phyloP scores from a whole-genome alignment of 176 grass and related monocot species.

The Pontederia crassipes region DNA sequence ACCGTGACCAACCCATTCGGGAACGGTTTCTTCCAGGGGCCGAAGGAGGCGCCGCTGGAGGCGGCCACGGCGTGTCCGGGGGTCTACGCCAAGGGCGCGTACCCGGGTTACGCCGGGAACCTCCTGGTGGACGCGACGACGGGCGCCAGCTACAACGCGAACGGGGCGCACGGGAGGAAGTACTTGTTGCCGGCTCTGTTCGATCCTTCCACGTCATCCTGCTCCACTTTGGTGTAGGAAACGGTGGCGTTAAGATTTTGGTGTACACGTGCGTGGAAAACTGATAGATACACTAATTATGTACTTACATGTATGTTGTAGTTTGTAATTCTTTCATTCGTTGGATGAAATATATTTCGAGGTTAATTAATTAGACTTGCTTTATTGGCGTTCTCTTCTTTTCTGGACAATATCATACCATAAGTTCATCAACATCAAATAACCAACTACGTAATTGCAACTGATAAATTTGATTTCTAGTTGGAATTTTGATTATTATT shows the following conservation, averaged over 20 bases:
- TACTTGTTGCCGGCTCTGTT: constrained; percentile 46
- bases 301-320: neutral
- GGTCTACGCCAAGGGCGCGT: constrained; percentile 53
- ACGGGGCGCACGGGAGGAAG: constrained; percentile 48
- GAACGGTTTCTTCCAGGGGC: constrained; percentile 64
- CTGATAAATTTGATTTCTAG: too few species aligned
- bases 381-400: too few species aligned
- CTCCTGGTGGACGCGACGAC: constrained; percentile 35
- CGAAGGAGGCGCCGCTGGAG: constrained; percentile 47
- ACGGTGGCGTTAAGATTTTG: neutral
- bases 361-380: too few species aligned
- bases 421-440: too few species aligned
- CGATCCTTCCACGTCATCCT: constrained; percentile 40
- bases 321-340: constrained; percentile 16
- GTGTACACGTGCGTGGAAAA: neutral
- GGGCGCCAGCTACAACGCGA: constrained; percentile 53
- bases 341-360: neutral
- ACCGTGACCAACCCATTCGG: constrained; percentile 60
- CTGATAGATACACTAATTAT: neutral
- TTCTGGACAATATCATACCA: too few species aligned
- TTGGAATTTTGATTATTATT: too few species aligned
- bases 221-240: constrained; percentile 44
- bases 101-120: constrained; percentile 45
- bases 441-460: too few species aligned
- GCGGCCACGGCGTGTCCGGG: constrained; percentile 56